A percentile compares a stretch with the other conserved stretches of the same genome.
Conservation (phyloP, 768 basidiomycete species). For the Leccinum subgranulosum region DNA sequence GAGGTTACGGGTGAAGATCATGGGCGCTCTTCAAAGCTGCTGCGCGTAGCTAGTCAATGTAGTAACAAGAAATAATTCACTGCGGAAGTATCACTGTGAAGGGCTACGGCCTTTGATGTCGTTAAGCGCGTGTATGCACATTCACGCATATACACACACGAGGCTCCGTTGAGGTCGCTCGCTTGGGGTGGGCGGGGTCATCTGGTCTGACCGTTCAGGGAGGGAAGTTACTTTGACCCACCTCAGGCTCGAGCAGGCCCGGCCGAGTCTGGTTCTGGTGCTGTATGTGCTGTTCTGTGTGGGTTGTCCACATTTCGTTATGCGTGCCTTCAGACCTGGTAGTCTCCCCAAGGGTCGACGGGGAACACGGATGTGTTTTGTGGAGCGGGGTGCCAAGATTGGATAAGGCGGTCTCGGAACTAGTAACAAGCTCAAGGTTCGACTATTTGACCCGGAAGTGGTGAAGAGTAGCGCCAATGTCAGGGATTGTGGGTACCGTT, state of each 20-base stretch:
- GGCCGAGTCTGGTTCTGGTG: background rate
- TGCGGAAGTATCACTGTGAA: background rate
- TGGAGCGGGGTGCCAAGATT: background rate
- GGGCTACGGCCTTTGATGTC: background rate
- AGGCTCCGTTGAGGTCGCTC: slow-evolving; percentile 9
- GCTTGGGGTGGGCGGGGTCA: background rate
- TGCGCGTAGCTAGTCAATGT: background rate
- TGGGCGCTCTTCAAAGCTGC: background rate
- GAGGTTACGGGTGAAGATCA: background rate
- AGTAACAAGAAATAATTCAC: background rate
- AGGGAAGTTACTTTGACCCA: background rate
- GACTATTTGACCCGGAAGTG: background rate
- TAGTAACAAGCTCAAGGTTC: background rate
- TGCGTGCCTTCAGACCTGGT: background rate
- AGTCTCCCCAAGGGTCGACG: background rate
- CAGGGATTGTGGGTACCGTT: background rate
- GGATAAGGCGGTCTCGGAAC: background rate
- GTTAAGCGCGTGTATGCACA: background rate
- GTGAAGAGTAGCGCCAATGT: background rate
- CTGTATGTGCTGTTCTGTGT: background rate
- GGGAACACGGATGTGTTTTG: background rate
- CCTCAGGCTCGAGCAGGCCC: background rate
- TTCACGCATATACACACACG: background rate
- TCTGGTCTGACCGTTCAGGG: background rate
- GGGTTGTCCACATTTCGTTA: background rate